These are phyloP conservation scores for Phytophthora podocarpi DNA, from an alignment of 352 stramenopile species.

Conservation along the genomic window DNA sequence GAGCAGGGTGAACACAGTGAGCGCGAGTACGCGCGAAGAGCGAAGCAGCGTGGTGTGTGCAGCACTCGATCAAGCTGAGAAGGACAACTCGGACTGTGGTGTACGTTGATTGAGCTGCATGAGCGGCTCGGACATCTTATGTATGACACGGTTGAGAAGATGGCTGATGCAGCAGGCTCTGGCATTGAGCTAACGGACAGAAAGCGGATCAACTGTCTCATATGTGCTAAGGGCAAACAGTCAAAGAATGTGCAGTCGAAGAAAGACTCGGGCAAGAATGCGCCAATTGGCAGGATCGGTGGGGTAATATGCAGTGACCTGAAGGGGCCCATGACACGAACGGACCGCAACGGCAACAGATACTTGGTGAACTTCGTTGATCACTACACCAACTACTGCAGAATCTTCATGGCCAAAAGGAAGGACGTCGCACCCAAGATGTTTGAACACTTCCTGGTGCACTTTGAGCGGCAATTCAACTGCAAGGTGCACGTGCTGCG, in stretches of 20 bases:
- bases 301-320: constrained; percentile 17
- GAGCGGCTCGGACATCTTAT: background rate
- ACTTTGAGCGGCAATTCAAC: constrained; percentile 18
- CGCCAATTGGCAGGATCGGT: constrained; percentile 8
- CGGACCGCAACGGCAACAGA: constrained; percentile 5
- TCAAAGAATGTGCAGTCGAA: background rate
- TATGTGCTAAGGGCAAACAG: constrained; percentile 15
- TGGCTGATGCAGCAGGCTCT: background rate
- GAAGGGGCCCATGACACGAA: constrained; percentile 12
- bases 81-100: too few species aligned
- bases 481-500: constrained; percentile 10
- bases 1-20: too few species aligned
- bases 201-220: background rate
- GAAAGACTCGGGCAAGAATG: constrained; percentile 1
- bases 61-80: background rate
- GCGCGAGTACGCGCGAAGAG: too few species aligned
- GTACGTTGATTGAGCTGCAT: constrained; percentile 7
- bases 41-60: background rate
- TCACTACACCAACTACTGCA: too few species aligned
- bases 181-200: background rate
- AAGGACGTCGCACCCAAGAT: too few species aligned
- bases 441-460: constrained; percentile 11
- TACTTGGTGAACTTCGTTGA: constrained; percentile 22
- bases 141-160: constrained; percentile 7
- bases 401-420: too few species aligned